These are phyloP conservation scores for Irpex lacteus DNA, from an alignment of 1,284 basidiomycete genomes.

Conservation along the genomic window DNA sequence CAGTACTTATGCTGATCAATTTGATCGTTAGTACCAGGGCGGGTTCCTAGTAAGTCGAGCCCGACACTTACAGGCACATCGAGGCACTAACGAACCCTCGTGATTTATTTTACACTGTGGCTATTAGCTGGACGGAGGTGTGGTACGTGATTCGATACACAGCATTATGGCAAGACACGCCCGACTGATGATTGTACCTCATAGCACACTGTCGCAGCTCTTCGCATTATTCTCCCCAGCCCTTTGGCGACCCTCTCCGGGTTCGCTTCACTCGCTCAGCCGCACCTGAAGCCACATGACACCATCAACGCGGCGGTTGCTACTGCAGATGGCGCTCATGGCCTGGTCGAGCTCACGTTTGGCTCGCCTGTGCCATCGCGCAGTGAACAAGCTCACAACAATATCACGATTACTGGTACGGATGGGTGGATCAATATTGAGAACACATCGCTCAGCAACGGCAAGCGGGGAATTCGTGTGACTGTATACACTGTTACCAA, in stretches of 20 bases:
- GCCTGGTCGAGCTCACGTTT: conserved; percentile 54
- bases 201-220: conserved; percentile 61
- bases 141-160: conserved; percentile 41
- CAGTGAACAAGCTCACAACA: conserved; percentile 27
- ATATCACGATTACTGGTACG: conserved; percentile 55
- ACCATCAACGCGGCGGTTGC: conserved; percentile 60
- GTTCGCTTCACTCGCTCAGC: conserved; percentile 65
- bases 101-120: conserved; percentile 12
- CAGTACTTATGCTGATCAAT: background rate
- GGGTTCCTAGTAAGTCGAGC: conserved; percentile 61
- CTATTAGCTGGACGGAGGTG: conserved; percentile 64
- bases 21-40: conserved; percentile 67
- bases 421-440: conserved; percentile 46
- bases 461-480: conserved; percentile 33
- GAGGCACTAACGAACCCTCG: conserved; percentile 14
- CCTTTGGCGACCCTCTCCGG: conserved; percentile 56
- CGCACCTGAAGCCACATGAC: conserved; percentile 73
- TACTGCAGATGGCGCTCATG: conserved; percentile 54
- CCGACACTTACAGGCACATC: background rate
- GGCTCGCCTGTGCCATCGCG: conserved; percentile 49
- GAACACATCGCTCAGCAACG: conserved; percentile 37
- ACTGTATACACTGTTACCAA: conserved; percentile 40
- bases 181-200: conserved; percentile 1
- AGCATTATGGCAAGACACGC: background rate
- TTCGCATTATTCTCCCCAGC: conserved; percentile 59